Base-by-base conservation (phyloP, 768 basidiomycete genomes). In the Amanita pallidorosea region DNA sequence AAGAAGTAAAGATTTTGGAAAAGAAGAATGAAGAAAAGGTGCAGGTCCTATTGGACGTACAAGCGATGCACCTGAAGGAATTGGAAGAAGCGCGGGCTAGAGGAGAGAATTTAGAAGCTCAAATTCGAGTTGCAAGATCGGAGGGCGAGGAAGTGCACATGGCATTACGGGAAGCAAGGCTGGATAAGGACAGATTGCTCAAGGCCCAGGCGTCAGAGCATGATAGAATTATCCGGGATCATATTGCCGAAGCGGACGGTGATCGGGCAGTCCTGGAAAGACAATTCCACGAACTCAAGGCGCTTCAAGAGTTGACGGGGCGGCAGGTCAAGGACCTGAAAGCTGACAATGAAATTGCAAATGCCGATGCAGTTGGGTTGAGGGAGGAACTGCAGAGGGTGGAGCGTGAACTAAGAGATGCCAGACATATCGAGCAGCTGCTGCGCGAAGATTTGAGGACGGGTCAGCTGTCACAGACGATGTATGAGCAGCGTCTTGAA, bases 241-340 rank as follows among this genome's bases (percentile, higher is more conserved):
- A 93, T 58, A 84, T 87, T 49, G 87, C 87, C 2, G 94, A 98
- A 64, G 88, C 92, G 12, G 91, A 96, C 59, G 88, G 92, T 1
- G 93, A 97, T 63, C 79, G 91, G 7, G 92, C 93, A 0, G 90
- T 95, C 12, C 71, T 96, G 42, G 92, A 96, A 65, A 82, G 93
- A 45, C 87, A 92, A 63, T 83, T 87, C 61, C 80, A 77, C 36
- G 87, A 88, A 61, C 67, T 88, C 34, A 75, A 77, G 56, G 79
- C 79, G 1, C 71, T 73, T 7, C 66, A 84, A 45, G 86, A 85
- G 50, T 71, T 75, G 52, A 70, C 74, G 12, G 76, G 80, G 48
- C 73, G 75, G 8, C 77, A 85, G 56, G 61, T 88, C 15, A 82
- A 81, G 59, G 81, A 85, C 35, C 67, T 80, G 9, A 72, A 70